Percentiles rank a stretch among this genome's conserved stretches.
These are phyloP conservation scores for Astrothelium macrocarpum DNA, from an alignment of 495 filamentous ascomycete genomes.

Conservation along the genomic window DNA sequence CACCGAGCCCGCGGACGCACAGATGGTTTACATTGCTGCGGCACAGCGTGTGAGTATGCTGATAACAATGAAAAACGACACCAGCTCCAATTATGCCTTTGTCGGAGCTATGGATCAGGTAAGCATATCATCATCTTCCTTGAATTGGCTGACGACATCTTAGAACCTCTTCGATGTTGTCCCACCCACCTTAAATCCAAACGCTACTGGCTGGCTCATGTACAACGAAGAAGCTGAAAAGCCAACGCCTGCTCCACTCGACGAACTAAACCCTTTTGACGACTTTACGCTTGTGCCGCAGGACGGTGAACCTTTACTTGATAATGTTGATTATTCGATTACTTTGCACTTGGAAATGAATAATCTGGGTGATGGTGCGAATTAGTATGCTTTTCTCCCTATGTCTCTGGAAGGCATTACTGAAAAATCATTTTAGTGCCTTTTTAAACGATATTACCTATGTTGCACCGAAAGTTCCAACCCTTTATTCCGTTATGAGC, in stretches of 20 bases:
- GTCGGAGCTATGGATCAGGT: constrained; percentile 48
- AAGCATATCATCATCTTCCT: constrained; percentile 12
- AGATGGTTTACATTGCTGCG: constrained; percentile 52
- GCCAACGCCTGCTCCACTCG: constrained; percentile 45
- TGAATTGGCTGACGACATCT: too few relatives aligned
- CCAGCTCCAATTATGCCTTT: constrained; percentile 61
- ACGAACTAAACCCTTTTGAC: constrained; percentile 57
- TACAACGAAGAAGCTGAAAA: constrained; percentile 54
- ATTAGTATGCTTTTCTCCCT: constrained; percentile 45
- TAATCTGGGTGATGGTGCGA: constrained; percentile 62
- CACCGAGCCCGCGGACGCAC: constrained; percentile 46
- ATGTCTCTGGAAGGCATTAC: not conserved
- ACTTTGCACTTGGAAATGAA: constrained; percentile 60
- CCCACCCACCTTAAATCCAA: constrained; percentile 57
- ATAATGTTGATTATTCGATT: constrained; percentile 50
- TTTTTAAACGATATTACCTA: constrained; percentile 79
- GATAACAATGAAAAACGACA: constrained; percentile 44
- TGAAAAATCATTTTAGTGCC: constrained; percentile 38
- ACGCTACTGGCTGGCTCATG: constrained; percentile 70
- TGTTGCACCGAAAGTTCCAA: constrained; percentile 63
- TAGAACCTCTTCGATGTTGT: constrained; percentile 61
- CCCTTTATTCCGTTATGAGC: constrained; percentile 64
- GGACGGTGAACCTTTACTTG: constrained; percentile 48
- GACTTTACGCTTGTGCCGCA: constrained; percentile 60
- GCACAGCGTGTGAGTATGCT: constrained; percentile 66